These are phyloP conservation scores for Hymenoscyphus infarciens DNA, from an alignment of 2,329 filamentous ascomycete species.

Conservation along the genomic window DNA sequence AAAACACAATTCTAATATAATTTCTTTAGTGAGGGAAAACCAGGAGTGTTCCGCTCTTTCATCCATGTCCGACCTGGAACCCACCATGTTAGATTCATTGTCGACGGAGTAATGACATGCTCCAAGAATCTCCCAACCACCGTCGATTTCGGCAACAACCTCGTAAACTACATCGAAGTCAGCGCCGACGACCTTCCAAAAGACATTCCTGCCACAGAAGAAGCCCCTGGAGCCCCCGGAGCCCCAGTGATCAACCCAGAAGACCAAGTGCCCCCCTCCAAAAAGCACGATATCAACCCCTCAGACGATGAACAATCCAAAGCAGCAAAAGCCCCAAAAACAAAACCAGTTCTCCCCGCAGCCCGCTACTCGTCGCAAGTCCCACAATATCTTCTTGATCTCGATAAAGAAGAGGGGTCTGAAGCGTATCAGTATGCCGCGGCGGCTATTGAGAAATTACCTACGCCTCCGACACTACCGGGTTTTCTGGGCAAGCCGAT, in stretches of 20 bases:
- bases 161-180: slow-evolving; percentile 98
- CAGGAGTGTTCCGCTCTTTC: slow-evolving; percentile 68
- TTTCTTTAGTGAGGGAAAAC: slow-evolving; percentile 39
- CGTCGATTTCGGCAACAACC: slow-evolving; percentile 94
- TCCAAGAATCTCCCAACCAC: slow-evolving; percentile 86
- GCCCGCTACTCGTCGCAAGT: slow-evolving; percentile 69
- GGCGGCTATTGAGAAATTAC: slow-evolving; percentile 71
- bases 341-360: slow-evolving; percentile 52
- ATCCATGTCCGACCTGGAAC: slow-evolving; percentile 88
- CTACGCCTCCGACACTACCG: slow-evolving; percentile 79
- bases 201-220: slow-evolving; percentile 34
- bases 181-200: slow-evolving; percentile 65
- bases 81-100: slow-evolving; percentile 93
- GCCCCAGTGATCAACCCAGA: slow-evolving; percentile 19
- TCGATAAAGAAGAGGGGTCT: slow-evolving; percentile 80
- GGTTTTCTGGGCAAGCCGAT: slow-evolving; percentile 94
- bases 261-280: slow-evolving; percentile 18
- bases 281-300: slow-evolving; percentile 29
- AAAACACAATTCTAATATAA: slow-evolving; percentile 15
- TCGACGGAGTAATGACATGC: slow-evolving; percentile 89
- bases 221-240: slow-evolving; percentile 23
- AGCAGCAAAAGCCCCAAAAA: slow-evolving; percentile 41
- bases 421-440: slow-evolving; percentile 70
- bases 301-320: slow-evolving; percentile 37
- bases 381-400: slow-evolving; percentile 80